These are phyloP conservation scores for Bolboschoenus planiculmis DNA, from an alignment of 176 grass and related monocot genomes.

Conservation along the genomic window DNA sequence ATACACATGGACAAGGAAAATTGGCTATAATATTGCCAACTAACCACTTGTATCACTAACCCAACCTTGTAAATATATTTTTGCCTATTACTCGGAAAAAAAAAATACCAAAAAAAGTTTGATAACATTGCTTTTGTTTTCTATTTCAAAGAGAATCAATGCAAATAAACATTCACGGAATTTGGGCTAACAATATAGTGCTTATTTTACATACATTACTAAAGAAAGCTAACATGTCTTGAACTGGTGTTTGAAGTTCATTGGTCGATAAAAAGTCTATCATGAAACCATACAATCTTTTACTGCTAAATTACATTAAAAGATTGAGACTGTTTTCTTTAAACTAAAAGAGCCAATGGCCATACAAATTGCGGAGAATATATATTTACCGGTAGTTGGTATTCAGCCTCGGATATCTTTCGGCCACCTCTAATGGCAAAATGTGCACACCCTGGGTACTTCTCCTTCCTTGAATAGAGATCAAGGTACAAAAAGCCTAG, in stretches of 20 bases:
- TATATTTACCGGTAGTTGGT: conserved; percentile 70
- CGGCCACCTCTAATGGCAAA: conserved; percentile 91
- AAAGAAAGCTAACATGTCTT: not conserved
- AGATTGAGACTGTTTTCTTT: not conserved
- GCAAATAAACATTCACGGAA: not conserved
- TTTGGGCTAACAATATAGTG: not conserved
- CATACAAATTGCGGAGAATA: conserved; percentile 5
- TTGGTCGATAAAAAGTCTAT: not conserved
- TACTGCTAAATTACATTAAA: not conserved
- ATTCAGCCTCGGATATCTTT: conserved; percentile 41
- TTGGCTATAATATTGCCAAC: not conserved
- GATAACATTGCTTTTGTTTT: not conserved
- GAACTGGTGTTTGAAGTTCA: not conserved
- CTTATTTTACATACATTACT: not conserved
- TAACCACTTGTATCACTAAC: not conserved
- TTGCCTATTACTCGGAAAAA: not conserved
- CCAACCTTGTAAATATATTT: not conserved
- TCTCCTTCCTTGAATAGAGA: conserved; percentile 84
- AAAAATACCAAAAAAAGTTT: not conserved
- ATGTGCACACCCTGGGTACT: conserved; percentile 89
- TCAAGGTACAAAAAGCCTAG: conserved; percentile 96
- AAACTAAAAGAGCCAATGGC: not conserved
- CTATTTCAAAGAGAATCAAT: not conserved
- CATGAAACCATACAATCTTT: not conserved
- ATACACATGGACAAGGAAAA: not conserved